Percentiles rank a stretch among this genome's conserved stretches.
phyloP scores from a whole-genome alignment of 2,329 filamentous ascomycete genomes.

The Ophiostoma piceae region DNA sequence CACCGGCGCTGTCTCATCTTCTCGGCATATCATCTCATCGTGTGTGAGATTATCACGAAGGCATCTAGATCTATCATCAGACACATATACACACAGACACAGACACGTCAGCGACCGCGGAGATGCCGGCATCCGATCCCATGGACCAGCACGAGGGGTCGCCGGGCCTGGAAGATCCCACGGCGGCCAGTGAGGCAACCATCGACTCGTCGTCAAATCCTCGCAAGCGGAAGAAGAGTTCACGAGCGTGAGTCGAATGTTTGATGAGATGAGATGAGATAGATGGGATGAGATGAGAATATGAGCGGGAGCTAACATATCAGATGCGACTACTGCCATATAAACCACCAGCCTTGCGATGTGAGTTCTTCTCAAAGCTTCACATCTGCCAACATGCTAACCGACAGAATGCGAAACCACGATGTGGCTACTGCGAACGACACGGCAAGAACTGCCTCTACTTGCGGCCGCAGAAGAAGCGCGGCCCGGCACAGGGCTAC shows the following conservation, averaged over 20 bases:
- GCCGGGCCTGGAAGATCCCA: constrained; percentile 24
- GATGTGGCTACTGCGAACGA: constrained; percentile 42
- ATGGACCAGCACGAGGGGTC: constrained; percentile 25
- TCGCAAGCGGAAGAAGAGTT: constrained; percentile 37
- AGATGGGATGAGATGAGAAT: background rate
- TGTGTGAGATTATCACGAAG: background rate
- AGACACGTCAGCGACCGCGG: background rate
- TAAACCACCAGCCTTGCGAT: constrained; percentile 46
- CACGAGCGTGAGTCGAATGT: constrained; percentile 32
- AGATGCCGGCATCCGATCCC: constrained; percentile 4
- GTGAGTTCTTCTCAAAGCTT: constrained; percentile 20
- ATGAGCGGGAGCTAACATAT: constrained; percentile 4
- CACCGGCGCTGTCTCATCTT: background rate
- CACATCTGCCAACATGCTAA: background rate
- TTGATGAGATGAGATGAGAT: background rate
- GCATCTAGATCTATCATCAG: background rate
- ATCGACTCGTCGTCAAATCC: constrained; percentile 32
- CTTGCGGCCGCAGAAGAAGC: constrained; percentile 38
- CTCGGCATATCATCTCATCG: background rate
- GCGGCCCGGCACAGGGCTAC: constrained; percentile 38
- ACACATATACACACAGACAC: background rate
- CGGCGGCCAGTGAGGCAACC: constrained; percentile 22
- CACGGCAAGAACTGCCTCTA: constrained; percentile 38
- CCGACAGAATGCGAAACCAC: constrained; percentile 38
- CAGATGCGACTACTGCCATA: constrained; percentile 45